These are phyloP conservation scores for Polytrichum commune DNA, from an alignment of 225 moss, liverwort and hornwort genomes.

Conservation along the genomic window DNA sequence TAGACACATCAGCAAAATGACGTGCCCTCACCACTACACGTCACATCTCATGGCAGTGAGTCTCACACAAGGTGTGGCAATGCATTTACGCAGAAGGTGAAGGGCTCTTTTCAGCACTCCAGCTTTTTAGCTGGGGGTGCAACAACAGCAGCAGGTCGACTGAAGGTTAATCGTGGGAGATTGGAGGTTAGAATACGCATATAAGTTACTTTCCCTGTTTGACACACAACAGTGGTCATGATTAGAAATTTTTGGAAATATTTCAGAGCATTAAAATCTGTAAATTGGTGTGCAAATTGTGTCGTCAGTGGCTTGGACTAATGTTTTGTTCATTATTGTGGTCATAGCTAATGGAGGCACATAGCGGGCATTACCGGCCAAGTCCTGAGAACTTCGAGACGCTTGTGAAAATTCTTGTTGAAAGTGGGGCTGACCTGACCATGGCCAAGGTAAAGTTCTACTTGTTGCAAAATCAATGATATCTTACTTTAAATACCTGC, in stretches of 20 bases:
- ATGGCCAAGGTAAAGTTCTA: constrained; percentile 52
- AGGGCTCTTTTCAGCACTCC: constrained; percentile 81
- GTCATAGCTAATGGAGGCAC: constrained; percentile 80
- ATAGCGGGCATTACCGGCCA: constrained; percentile 92
- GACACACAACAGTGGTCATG: no score
- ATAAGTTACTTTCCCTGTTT: no score
- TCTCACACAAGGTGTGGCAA: background rate
- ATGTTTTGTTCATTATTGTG: background rate
- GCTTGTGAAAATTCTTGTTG: constrained; percentile 50
- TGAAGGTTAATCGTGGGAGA: constrained; percentile 50
- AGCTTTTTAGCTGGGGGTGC: constrained; percentile 93
- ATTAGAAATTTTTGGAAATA: no score
- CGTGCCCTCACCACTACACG: no score
- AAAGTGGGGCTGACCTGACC: constrained; percentile 71
- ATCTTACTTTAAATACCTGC: background rate
- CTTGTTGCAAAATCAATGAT: background rate
- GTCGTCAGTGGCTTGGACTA: no score
- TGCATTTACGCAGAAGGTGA: constrained; percentile 54
- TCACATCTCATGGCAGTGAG: background rate
- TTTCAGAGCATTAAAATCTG: no score
- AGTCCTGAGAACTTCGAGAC: constrained; percentile 72
- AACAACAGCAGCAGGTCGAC: constrained; percentile 78
- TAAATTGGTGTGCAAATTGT: no score
- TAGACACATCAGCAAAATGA: no score
- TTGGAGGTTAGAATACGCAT: constrained; percentile 45